Evolutionary conservation across 2,329 filamentous ascomycete genomes (phyloP), one percentile per base, ranked within the genome.

Genomic region (Onygena corvina): DNA sequence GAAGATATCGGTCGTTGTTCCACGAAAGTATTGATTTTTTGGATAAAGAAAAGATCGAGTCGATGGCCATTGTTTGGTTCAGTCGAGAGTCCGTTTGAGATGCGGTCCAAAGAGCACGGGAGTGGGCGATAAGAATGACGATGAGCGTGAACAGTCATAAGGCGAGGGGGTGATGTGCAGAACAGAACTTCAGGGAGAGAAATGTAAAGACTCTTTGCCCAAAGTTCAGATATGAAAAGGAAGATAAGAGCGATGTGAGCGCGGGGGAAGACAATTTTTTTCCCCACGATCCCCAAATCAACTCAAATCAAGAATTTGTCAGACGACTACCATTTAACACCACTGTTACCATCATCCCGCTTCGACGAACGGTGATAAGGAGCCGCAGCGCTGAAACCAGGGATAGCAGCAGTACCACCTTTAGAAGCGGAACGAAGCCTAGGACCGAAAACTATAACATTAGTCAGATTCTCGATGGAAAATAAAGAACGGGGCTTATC

Each of bases 401-500:
- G 55, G 69, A 67, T 68, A 65, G 66, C 64, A 67, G 48, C 73
- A 34, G 27, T 73, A 72, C 71, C 75, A 75, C 79, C 80, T 73
- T 83, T 84, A 63, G 82, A 83, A 76, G 81, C 80, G 75, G 83
- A 86, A 76, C 83, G 83, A 76, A 86, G 82, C 81, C 83, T 86
- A 79, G 81, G 82, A 83, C 77, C 81, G 81, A 77, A 81, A 77
- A 84, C 83, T 86, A 81, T 80, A 71, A 75, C 67, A 83, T 86
- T 82, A 86, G 82, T 83, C 79, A 79, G 74, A 76, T 77, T 77
- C 79, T 78, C 81, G 79, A 82, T 79, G 77, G 77, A 69, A 73
- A 72, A 48, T 35, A 20, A 75, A 73, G 21, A 9, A 23, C 25
- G 27, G 27, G 23, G 23, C 27, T 21, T 42, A n/a, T 42, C 38